phyloP scores from a whole-genome alignment of 2,329 filamentous ascomycete species.

The Parafenestella ontariensis region DNA sequence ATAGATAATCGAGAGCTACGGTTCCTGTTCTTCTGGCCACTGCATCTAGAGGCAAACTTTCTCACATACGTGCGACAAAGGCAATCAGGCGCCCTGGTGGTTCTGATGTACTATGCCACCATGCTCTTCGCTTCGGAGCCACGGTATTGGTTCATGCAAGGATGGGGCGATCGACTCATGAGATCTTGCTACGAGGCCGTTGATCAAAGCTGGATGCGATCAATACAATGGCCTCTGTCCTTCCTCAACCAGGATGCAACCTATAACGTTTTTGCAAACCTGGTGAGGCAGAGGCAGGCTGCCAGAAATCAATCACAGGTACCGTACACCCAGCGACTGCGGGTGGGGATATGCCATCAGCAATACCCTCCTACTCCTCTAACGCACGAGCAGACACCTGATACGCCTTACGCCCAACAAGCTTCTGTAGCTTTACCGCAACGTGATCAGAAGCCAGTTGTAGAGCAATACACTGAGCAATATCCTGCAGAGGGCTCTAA shows the following conservation, averaged over 20 bases:
- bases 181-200: conserved; percentile 27
- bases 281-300: not conserved
- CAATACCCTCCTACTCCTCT: not conserved
- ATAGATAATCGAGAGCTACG: conserved; percentile 44
- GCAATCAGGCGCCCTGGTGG: conserved; percentile 44
- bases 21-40: conserved; percentile 49
- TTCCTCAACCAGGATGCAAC: conserved; percentile 20
- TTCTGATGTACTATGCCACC: conserved; percentile 50
- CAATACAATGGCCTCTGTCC: conserved; percentile 36
- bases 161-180: conserved; percentile 41
- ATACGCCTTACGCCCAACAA: not conserved
- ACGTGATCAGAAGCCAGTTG: not conserved
- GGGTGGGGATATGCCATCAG: not conserved
- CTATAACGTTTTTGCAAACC: conserved; percentile 9
- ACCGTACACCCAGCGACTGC: conserved; percentile 7
- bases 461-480: not conserved
- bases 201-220: conserved; percentile 33
- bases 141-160: conserved; percentile 51
- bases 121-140: conserved; percentile 43
- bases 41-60: conserved; percentile 44
- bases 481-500: not conserved
- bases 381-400: not conserved
- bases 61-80: conserved; percentile 37
- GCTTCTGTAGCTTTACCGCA: not conserved
- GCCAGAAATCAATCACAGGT: not conserved